A percentile compares a stretch with the other conserved stretches of the same genome.
Conservation (phyloP, 257 asterid genomes). For the Lycium barbarum region DNA sequence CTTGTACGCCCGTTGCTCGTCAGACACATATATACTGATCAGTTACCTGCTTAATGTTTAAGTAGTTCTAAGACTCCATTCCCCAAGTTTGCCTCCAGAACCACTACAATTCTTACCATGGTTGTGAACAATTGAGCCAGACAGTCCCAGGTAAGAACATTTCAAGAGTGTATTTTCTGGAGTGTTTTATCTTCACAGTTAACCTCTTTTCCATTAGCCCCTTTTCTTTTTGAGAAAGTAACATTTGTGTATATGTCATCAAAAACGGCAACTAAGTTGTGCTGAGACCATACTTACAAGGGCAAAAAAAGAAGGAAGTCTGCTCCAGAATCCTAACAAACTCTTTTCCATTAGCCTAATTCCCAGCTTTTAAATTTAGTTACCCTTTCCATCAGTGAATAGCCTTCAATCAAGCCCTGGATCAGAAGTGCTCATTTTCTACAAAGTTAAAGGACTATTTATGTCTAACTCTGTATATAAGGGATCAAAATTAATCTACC, state of each 20-base stretch:
- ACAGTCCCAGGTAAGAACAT: neutral
- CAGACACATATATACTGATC: neutral
- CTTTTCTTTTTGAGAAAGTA: too few species aligned
- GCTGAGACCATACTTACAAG: too few species aligned
- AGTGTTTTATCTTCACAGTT: neutral
- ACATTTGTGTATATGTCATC: too few species aligned
- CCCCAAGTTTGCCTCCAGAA: neutral
- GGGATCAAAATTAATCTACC: conserved; percentile 1
- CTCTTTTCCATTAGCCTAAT: conserved; percentile 8
- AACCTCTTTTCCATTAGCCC: neutral
- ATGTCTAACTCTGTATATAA: neutral
- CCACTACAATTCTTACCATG: neutral
- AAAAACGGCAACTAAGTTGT: neutral
- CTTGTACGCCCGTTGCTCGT: neutral
- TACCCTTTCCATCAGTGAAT: neutral
- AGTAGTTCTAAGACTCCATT: neutral
- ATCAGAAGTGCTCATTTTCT: neutral
- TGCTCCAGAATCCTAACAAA: too few species aligned
- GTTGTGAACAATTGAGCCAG: neutral
- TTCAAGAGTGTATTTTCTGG: neutral
- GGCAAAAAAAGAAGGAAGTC: too few species aligned
- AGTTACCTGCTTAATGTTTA: neutral
- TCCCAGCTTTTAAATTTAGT: neutral
- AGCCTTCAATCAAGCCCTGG: conserved; percentile 19
- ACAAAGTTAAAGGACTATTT: neutral